Percentiles rank a stretch among this genome's conserved stretches.
These are phyloP conservation scores for Diplogelasinospora grovesii DNA, from an alignment of 495 filamentous ascomycete genomes.

Conservation along the genomic window DNA sequence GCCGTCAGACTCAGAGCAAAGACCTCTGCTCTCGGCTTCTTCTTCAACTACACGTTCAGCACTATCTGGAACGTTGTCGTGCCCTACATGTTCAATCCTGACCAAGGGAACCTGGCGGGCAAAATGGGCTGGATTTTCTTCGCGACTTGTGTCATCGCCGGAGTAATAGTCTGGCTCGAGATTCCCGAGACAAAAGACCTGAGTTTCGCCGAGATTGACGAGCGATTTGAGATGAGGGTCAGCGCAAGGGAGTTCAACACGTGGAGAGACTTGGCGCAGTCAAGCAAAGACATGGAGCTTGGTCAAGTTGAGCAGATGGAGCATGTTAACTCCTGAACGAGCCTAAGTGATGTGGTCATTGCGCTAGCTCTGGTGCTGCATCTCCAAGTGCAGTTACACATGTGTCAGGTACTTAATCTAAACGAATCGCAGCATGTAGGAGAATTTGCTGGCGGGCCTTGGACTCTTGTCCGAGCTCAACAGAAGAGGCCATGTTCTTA, in stretches of 20 bases:
- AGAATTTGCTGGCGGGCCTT: no score
- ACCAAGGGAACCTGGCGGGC: constrained; percentile 23
- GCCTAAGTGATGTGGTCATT: no score
- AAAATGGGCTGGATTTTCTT: constrained; percentile 26
- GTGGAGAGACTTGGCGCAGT: no score
- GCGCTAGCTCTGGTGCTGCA: no score
- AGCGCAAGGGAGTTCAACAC: constrained; percentile 40
- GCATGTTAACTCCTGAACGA: no score
- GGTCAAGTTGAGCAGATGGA: no score
- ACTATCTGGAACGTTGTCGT: constrained; percentile 11
- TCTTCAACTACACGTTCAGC: constrained; percentile 20
- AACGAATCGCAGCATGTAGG: no score
- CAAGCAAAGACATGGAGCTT: no score
- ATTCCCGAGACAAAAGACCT: constrained; percentile 3
- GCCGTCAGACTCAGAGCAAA: constrained; percentile 23
- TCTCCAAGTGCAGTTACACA: no score
- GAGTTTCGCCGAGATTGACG: constrained; percentile 6
- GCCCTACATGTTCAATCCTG: constrained; percentile 25
- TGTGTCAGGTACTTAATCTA: no score
- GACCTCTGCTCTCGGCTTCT: constrained; percentile 21
- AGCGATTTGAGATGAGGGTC: constrained; percentile 36
- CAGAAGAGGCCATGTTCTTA: no score
- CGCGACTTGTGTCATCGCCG: not conserved
- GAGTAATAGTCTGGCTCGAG: not conserved
- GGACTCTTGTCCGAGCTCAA: no score